A percentile compares a stretch with the other conserved stretches of the same genome.
Evolutionary conservation across 441 rosid genomes (phyloP).

Genomic region (Brassica balearica): DNA sequence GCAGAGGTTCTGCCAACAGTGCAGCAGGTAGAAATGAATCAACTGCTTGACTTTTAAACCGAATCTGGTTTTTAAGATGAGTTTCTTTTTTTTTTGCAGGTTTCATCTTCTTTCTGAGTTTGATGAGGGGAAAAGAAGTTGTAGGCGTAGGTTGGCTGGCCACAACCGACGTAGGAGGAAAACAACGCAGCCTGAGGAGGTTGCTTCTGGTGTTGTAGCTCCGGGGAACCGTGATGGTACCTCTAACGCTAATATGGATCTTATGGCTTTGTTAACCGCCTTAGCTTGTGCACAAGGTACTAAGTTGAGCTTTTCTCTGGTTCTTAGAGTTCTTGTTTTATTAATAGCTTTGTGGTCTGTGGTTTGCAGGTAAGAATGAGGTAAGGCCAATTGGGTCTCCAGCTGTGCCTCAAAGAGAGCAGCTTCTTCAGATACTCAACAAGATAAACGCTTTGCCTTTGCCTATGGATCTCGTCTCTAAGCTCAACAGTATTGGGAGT

Average conservation of each 20-base stretch:
- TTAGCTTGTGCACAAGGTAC: constrained; percentile 75
- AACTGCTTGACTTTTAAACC: background rate
- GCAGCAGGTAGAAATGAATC: constrained; percentile 70
- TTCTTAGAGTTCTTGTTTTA: constrained; percentile 25
- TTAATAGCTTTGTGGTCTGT: background rate
- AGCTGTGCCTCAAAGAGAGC: constrained; percentile 65
- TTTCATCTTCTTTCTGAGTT: constrained; percentile 77
- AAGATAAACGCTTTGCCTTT: constrained; percentile 82
- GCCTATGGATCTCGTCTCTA: constrained; percentile 72
- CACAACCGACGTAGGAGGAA: constrained; percentile 76
- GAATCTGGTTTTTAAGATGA: background rate
- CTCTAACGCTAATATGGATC: constrained; percentile 56
- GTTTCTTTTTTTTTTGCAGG: constrained; percentile 43
- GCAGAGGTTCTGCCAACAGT: constrained; percentile 99
- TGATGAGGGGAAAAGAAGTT: constrained; percentile 82
- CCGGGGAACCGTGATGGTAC: constrained; percentile 53
- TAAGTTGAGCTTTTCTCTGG: background rate
- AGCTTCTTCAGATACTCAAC: constrained; percentile 73
- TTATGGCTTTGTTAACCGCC: constrained; percentile 68
- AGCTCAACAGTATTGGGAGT: constrained; percentile 58
- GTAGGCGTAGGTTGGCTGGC: constrained; percentile 83
- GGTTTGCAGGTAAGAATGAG: constrained; percentile 60
- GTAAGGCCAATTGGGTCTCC: constrained; percentile 47
- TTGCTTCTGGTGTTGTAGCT: constrained; percentile 55
- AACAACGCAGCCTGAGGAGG: constrained; percentile 76